Evolutionary conservation across 2,329 filamentous ascomycete genomes (phyloP), one percentile per base, ranked within the genome.

Genomic region (Daldinia sp.): DNA sequence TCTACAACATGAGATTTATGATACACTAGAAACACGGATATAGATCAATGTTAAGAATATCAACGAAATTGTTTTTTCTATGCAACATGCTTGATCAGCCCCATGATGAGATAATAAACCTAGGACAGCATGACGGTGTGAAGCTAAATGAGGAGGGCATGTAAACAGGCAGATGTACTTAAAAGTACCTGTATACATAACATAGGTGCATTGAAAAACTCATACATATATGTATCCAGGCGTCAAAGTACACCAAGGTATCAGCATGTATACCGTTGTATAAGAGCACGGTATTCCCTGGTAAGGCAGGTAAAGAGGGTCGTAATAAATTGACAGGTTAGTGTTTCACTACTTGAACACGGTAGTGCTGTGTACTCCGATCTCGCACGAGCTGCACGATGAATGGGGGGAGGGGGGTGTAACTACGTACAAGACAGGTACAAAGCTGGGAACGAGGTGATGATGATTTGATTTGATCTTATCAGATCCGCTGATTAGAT

Each of bases 401-500:
- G 68, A 60, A 67, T 44, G 20, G 1, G 30, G 50, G 20, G 20
- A 35, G 7, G 33, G 28, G 30, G 30, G 30, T 35, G 35, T 37
- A 37, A 54, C 30, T 26, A 18, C 26, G 48, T 53, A 30, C n/a
- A 18, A 6, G 26, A 53, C 48, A 53, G 44, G 28, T 35, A 53
- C 44, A n/a, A 7, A 26, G n/a, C 18, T 20, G 18, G 23, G n/a
- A n/a, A 6, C 15, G n/a, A 20, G 44, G 44, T 33, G 15, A 33
- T 51, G 10, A 13, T 46, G 4, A 30, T 30, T 23, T 23, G 13
- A 56, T 46, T 68, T 65, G 73, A 77, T 77, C 75, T 77, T 76
- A 77, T 77, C 75, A 72, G 75, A 77, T 77, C 75, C 73, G 73
- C 61, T 74, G 75, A 77, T 77, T 75, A 76, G 73, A 76, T 76